Evolutionary conservation across 257 asterid species (phyloP), one percentile per base, ranked within the genome.

Genomic region (Rhazya stricta): DNA sequence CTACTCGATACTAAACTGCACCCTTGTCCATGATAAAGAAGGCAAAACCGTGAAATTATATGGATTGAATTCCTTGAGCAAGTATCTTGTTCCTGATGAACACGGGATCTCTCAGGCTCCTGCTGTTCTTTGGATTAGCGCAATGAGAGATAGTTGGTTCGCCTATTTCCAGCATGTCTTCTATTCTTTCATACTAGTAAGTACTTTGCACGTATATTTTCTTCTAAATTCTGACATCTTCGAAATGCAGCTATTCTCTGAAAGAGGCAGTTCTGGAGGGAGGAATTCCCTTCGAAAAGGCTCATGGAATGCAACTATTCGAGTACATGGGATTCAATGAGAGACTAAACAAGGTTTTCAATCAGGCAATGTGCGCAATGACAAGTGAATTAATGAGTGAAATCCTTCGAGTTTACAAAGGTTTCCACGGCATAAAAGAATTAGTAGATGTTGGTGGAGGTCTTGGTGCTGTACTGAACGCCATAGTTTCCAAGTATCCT

Each of bases 401-500:
- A 21, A 78, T 87, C 51, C 76, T 87, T 7, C 70, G 80, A 12
- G 56, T 19, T 5, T 88, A 86, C 69, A 4, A 72, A 0, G 92
- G 90, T 5, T 88, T 88, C 27, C 81, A 80, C 6, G 80, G 86
- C 27, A 37, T 88, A 7, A 54, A 50, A 15, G 30, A 81, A 0
- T 30, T 88, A 15, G 85, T 88, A 0, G 92, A 88, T 67, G 92
- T 88, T 32, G 92, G 89, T 21, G 90, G 92, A 0, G 92, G 90
- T 46, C 72, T 25, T 1, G 90, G 92, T 4, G 75, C 86, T 3
- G 50, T 83, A 1, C 80, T 84, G 6, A 74, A 73, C 9, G 69
- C 79, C 76, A 82, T 88, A 46, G 16, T 69, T 1, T 73, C 87
- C 51, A 81, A 74, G 53, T 77, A 84, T 65, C 90, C 87, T 0